Base-by-base conservation (phyloP, 306 rosid species). In the Psophocarpus tetragonolobus region DNA sequence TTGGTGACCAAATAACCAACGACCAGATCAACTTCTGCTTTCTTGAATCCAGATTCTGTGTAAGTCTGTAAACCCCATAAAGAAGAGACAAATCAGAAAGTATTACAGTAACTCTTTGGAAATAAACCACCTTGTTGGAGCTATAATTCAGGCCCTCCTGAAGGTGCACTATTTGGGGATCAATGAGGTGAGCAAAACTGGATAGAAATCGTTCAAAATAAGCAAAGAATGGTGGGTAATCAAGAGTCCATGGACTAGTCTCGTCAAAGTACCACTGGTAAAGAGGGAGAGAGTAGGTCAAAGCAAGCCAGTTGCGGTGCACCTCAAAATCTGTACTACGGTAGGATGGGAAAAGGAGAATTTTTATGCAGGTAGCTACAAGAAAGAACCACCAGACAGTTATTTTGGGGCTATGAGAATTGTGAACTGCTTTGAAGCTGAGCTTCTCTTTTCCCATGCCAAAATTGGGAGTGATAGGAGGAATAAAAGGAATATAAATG, bases 191-290 rank as follows among this genome's bases (percentile, higher is more conserved):
- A 3, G 97, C 92, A 38, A 89, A 90, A 62, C 79, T 5, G 9
- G 97, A 91, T 48, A 92, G 84, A 63, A 92, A 79, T 10, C 83
- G 85, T 71, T 95, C 97, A 21, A 91, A 89, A 83, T 87, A 88
- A 32, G 92, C 91, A 21, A 95, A 95, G 77, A 95, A 91, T 1
- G 97, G 96, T 0, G 98, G 98, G 62, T 91, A 95, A 68, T 95
- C 98, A 29, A 92, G 93, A 47, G 97, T 92, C 98, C 97, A 91
- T 33, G 87, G 92, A 83, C 98, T 95, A 42, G 96, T 89, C 81
- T 92, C 91, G 53, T 95, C 90, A 8, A 58, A 82, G 80, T 92
- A 95, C 98, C 98, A 95, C 50, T 72, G 89, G 0, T 97, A 86
- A 69, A 92, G 92, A 65, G 96, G 97, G 17, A 95, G 93, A 61